These are phyloP conservation scores for Sicyos edulis DNA, from an alignment of 306 rosid species.

Conservation along the genomic window DNA sequence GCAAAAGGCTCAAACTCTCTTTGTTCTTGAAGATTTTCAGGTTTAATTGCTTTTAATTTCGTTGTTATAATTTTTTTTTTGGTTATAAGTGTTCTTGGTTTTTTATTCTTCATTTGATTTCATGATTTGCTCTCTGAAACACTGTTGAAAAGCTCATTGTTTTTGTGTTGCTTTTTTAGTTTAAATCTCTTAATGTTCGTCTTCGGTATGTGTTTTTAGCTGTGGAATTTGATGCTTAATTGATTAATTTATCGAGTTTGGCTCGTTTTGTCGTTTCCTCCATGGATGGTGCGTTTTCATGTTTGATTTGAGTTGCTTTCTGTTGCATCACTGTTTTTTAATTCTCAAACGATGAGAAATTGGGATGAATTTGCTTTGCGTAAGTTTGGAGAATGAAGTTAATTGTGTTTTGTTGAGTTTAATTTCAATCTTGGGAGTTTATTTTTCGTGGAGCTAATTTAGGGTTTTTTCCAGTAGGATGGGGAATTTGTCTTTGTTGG, in stretches of 20 bases:
- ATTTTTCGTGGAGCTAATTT: not conserved
- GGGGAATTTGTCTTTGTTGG: not conserved
- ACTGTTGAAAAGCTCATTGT: not conserved
- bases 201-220: not conserved
- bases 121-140: conserved; percentile 40
- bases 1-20: conserved; percentile 10
- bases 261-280: not conserved
- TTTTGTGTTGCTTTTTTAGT: not conserved
- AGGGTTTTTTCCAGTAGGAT: conserved; percentile 13
- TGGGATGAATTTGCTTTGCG: conserved; percentile 19
- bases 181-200: conserved; percentile 25
- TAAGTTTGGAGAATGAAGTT: not conserved
- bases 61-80: not conserved
- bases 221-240: conserved; percentile 20
- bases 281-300: conserved; percentile 7
- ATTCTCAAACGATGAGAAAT: conserved; percentile 11
- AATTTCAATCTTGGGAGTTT: not conserved
- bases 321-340: conserved; percentile 23
- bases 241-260: conserved; percentile 21
- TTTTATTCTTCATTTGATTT: not conserved
- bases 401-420: not conserved
- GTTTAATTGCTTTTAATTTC: conserved; percentile 37
- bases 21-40: conserved; percentile 30
- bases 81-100: no score
- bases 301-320: conserved; percentile 22